These are phyloP conservation scores for Aspergillus glaucus DNA, from an alignment of 2,329 filamentous ascomycete genomes.

Conservation along the genomic window DNA sequence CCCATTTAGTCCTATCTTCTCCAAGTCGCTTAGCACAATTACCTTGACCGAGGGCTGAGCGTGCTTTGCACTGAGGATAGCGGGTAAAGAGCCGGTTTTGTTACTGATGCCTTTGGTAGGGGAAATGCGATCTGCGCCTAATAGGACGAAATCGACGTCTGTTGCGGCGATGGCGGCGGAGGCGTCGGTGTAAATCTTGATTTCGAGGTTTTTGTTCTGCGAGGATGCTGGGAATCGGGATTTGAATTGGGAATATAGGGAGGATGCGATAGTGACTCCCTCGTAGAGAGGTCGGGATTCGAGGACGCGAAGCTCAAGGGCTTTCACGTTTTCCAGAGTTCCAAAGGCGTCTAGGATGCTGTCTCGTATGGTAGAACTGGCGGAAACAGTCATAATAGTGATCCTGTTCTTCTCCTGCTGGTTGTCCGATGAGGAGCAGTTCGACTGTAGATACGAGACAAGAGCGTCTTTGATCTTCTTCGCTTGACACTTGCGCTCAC, in stretches of 20 bases:
- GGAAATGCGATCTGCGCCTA: constrained; percentile 61
- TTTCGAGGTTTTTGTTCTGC: constrained; percentile 21
- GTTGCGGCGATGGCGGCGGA: constrained; percentile 49
- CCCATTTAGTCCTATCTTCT: constrained; percentile 47
- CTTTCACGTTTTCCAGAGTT: constrained; percentile 21
- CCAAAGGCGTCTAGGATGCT: constrained; percentile 42
- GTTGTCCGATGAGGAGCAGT: constrained; percentile 4
- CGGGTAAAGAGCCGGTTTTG: constrained; percentile 59
- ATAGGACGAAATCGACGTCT: constrained; percentile 52
- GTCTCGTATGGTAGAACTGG: constrained; percentile 55
- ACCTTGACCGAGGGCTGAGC: constrained; percentile 44
- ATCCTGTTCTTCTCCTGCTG: constrained; percentile 21
- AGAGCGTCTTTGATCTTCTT: constrained; percentile 20
- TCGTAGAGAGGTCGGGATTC: constrained; percentile 64
- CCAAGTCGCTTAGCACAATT: constrained; percentile 53
- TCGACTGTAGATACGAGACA: constrained; percentile 16
- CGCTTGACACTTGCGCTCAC: constrained; percentile 15
- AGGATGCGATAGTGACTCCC: constrained; percentile 53
- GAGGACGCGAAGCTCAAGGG: constrained; percentile 53
- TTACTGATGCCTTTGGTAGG: constrained; percentile 56
- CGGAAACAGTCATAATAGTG: constrained; percentile 55
- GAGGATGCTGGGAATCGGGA: constrained; percentile 11
- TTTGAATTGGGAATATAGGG: constrained; percentile 16
- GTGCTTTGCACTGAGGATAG: constrained; percentile 50
- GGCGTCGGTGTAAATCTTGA: constrained; percentile 56